phyloP scores from a whole-genome alignment of 1,139 yeast species.

The Hyphopichia khmerensis region DNA sequence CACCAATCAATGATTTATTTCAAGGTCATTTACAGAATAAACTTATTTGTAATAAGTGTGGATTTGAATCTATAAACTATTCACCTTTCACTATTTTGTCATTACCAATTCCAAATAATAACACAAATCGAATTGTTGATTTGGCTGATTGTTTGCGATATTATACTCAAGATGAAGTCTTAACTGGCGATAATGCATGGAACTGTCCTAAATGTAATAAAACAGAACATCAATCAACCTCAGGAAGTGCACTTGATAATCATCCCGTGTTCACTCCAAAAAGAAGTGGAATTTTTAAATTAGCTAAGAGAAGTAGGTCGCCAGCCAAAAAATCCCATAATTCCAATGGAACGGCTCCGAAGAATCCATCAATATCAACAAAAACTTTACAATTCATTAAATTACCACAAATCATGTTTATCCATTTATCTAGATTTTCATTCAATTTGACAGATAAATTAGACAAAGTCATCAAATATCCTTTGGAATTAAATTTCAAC shows the following conservation, averaged over 20 bases:
- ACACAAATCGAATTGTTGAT: constrained; percentile 28
- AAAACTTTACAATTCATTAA: constrained; percentile 62
- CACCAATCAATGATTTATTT: constrained; percentile 62
- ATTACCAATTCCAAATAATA: constrained; percentile 58
- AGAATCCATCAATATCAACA: constrained; percentile 29
- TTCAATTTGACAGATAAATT: constrained; percentile 57
- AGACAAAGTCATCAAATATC: constrained; percentile 53
- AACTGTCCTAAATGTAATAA: constrained; percentile 65
- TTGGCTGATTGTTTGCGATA: constrained; percentile 64
- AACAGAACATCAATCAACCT: neutral
- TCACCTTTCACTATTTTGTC: constrained; percentile 65
- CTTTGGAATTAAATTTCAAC: constrained; percentile 45
- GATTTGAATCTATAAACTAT: constrained; percentile 54
- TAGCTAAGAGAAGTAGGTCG: constrained; percentile 35
- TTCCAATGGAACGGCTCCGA: neutral
- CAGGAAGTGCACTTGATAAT: constrained; percentile 22
- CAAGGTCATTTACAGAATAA: constrained; percentile 70
- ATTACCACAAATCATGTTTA: constrained; percentile 61
- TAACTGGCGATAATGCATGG: constrained; percentile 78
- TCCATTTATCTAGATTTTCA: constrained; percentile 64
- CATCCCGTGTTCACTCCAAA: constrained; percentile 39
- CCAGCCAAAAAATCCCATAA: constrained; percentile 21
- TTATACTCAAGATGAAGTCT: constrained; percentile 65
- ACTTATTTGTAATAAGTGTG: constrained; percentile 63
- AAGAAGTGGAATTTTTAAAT: constrained; percentile 35